These are phyloP conservation scores for Cicer yamashitae DNA, from an alignment of 306 rosid species.

Conservation along the genomic window DNA sequence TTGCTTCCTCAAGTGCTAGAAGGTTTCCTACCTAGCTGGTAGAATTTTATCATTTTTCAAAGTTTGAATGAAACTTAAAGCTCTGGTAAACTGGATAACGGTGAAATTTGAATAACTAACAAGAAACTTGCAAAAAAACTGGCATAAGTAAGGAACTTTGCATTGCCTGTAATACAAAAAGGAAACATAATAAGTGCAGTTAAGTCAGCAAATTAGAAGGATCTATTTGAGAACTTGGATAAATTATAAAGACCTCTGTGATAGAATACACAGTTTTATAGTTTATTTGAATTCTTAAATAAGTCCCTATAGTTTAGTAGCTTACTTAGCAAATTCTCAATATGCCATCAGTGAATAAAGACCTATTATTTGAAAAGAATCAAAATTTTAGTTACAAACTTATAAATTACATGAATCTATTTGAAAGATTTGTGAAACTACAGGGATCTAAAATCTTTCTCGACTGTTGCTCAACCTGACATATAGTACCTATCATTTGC, in stretches of 20 bases:
- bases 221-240: neutral
- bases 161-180: no score
- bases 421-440: no score
- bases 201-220: no score
- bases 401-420: no score
- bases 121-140: neutral
- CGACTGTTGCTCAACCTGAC: neutral
- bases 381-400: no score
- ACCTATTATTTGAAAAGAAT: no score
- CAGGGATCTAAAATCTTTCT: no score
- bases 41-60: no score
- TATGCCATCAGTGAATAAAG: neutral
- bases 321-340: neutral
- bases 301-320: neutral
- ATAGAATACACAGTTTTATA: neutral
- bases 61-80: neutral
- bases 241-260: neutral
- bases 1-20: neutral
- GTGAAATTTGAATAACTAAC: neutral
- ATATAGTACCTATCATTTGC: constrained; percentile 36
- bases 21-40: no score
- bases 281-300: neutral
- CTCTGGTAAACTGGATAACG: neutral
- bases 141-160: no score
- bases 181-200: no score